Conservation (phyloP, 2,329 filamentous ascomycete genomes). For the Fusarium luffae region DNA sequence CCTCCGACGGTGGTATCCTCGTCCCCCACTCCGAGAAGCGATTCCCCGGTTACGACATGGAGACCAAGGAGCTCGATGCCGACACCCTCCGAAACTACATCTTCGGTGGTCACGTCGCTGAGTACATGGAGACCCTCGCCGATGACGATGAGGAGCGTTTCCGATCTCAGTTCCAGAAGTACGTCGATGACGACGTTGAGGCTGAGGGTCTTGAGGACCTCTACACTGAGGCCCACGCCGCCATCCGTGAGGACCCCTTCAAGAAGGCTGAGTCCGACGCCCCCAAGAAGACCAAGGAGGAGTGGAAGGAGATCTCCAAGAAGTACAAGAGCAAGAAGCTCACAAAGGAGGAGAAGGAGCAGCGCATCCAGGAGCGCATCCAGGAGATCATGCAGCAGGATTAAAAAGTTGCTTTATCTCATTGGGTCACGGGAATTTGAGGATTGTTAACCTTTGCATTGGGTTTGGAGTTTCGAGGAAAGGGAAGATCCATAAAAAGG, state of each 20-base stretch:
- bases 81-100: conserved; percentile 99
- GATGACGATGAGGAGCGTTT: conserved; percentile 99
- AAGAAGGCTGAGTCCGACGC: conserved; percentile 84
- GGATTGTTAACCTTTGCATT: conserved; percentile 49
- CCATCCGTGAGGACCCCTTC: conserved; percentile 97
- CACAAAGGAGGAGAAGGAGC: conserved; percentile 83
- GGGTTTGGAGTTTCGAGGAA: conserved; percentile 55
- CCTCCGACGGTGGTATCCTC: conserved; percentile 96
- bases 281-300: conserved; percentile 95
- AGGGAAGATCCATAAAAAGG: conserved; percentile 50
- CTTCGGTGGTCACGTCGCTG: conserved; percentile 95
- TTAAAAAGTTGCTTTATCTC: conserved; percentile 47
- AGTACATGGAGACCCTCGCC: conserved; percentile 99
- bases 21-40: conserved; percentile 99
- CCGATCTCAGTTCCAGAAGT: conserved; percentile 97
- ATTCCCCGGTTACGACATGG: conserved; percentile 98
- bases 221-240: conserved; percentile 93
- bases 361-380: conserved; percentile 91
- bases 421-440: conserved; percentile 44
- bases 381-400: conserved; percentile 74
- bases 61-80: conserved; percentile 96
- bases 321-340: conserved; percentile 86
- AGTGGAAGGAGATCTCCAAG: conserved; percentile 95
- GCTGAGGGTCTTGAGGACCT: conserved; percentile 97
- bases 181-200: conserved; percentile 97